Evolutionary conservation across 768 basidiomycete species (phyloP), one percentile per base, ranked within the genome.

Genomic region (Tulasnella sp.): DNA sequence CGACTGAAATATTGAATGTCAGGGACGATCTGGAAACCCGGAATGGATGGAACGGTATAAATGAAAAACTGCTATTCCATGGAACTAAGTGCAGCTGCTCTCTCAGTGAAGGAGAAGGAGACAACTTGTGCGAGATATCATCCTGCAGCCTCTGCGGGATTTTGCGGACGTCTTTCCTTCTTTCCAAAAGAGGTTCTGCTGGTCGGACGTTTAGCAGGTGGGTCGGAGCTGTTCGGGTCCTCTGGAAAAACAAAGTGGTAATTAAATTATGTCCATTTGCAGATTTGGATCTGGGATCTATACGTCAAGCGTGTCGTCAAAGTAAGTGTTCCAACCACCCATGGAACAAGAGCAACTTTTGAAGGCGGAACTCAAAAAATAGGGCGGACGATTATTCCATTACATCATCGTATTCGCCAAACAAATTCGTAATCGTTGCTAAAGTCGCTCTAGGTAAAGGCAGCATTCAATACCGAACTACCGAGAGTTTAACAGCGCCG

Each of bases 381-480:
- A 74, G 73, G 36, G 73, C 73, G 22, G 73, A 74, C 38, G 73
- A 74, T 31, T 74, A 74, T 34, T 14, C 52, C 0, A 29, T 34
- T 22, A 36, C 19, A 4, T n/a, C 72, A 42, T 12, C 0, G 29
- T 36, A 19, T 34, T 74, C 49, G 38, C 4, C 9, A 4, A 22
- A 74, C 34, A 74, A 74, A 54, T 52, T 22, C 31, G 37, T 67
- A 52, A 37, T 74, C 19, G 14, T 74, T 25, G 54, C 73, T 34
- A 54, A 37, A 34, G 54, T 74, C 19, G 8, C 54, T 22, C 22
- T 40, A 4, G 73, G 73, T 3, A 37, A 38, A 8, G 14, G 5
- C 54, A 38, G 54, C 38, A 12, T 38, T 29, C 52, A 52, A 22
- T 17, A 7, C 34, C 29, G 1, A n/a, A 37, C 19, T 38, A 40